phyloP scores from a whole-genome alignment of 2,329 filamentous ascomycete species.

The Pseudogymnoascus sp. region DNA sequence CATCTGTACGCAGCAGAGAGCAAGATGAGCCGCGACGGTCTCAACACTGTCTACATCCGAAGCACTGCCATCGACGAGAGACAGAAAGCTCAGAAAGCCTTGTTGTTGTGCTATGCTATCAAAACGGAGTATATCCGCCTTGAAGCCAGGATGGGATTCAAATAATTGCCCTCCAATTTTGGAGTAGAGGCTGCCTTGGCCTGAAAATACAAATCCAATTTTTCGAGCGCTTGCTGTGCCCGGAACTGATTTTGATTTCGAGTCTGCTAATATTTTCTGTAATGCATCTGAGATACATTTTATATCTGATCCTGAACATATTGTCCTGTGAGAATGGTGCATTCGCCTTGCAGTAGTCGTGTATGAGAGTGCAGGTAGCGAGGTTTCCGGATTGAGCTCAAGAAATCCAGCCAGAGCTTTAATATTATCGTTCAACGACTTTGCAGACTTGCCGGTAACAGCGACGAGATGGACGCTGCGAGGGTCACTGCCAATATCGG shows the following conservation, averaged over 20 bases:
- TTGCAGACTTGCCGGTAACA: constrained; percentile 38
- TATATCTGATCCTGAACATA: constrained; percentile 35
- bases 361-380: constrained; percentile 14
- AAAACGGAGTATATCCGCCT: neutral
- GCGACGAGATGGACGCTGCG: constrained; percentile 35
- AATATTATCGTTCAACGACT: constrained; percentile 22
- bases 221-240: neutral
- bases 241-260: constrained; percentile 35
- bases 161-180: constrained; percentile 4
- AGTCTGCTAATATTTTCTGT: constrained; percentile 29
- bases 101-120: neutral
- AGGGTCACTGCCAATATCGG: constrained; percentile 28
- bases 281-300: neutral
- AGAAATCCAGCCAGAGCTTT: constrained; percentile 20
- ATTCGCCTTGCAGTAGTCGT: constrained; percentile 37
- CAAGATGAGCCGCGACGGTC: constrained; percentile 43
- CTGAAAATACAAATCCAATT: constrained; percentile 24
- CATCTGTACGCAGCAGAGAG: constrained; percentile 43
- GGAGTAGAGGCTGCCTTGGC: constrained; percentile 32
- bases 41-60: constrained; percentile 35
- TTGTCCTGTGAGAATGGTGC: constrained; percentile 49
- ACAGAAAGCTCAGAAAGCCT: constrained; percentile 10
- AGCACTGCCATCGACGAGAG: constrained; percentile 36
- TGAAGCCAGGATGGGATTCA: constrained; percentile 30
- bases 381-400: constrained; percentile 17